phyloP scores from a whole-genome alignment of 2,329 filamentous ascomycete species.

The Capronia americana region DNA sequence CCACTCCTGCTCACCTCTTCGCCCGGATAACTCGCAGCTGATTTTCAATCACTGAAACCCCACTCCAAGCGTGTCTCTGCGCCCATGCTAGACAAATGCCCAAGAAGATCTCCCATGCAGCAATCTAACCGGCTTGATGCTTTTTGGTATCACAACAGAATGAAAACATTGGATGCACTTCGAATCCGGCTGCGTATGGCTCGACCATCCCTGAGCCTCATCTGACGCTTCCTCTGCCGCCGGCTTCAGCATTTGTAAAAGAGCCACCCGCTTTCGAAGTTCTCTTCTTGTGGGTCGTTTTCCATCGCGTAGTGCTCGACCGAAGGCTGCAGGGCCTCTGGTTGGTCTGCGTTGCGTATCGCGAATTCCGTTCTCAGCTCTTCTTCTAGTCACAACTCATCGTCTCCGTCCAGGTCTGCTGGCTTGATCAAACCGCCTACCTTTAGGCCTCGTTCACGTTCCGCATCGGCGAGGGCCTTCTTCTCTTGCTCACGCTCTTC shows the following conservation, averaged over 20 bases:
- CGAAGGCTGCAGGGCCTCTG: slow-evolving; percentile 24
- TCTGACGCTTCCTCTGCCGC: background rate
- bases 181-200: slow-evolving; percentile 5
- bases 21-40: background rate
- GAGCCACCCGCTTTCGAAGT: slow-evolving; percentile 34
- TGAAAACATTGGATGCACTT: slow-evolving; percentile 28
- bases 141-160: slow-evolving; percentile 38
- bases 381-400: slow-evolving; percentile 79
- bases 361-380: slow-evolving; percentile 61
- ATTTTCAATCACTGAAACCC: background rate
- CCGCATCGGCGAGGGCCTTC: slow-evolving; percentile 81
- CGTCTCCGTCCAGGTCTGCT: slow-evolving; percentile 87
- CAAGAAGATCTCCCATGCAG: slow-evolving; percentile 18
- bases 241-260: slow-evolving; percentile 36
- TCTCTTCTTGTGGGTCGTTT: slow-evolving; percentile 22
- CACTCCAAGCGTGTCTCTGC: background rate
- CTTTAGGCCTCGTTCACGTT: slow-evolving; percentile 91
- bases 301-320: slow-evolving; percentile 40
- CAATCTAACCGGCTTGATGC: slow-evolving; percentile 16
- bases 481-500: slow-evolving; percentile 95
- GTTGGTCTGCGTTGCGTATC: slow-evolving; percentile 22
- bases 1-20: slow-evolving; percentile 1
- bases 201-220: slow-evolving; percentile 11
- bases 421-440: slow-evolving; percentile 96
- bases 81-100: slow-evolving; percentile 14